Percentiles rank a stretch among this genome's conserved stretches.
phyloP scores from a whole-genome alignment of 192 early-diverging fungal genomes.

The Irineochytrium annulatum region DNA sequence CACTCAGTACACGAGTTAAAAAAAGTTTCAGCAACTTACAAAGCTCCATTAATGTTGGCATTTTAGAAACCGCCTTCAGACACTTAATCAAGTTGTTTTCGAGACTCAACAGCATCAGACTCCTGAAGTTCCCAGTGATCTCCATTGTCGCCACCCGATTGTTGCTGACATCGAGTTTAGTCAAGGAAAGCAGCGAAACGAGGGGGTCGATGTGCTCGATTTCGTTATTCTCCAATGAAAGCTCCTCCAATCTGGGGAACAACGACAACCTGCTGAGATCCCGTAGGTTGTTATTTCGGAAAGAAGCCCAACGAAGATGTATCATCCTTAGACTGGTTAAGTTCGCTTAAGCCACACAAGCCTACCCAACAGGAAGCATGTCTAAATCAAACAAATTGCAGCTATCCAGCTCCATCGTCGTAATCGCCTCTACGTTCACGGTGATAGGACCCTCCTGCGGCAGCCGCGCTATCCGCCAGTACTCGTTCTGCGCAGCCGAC shows the following conservation, averaged over 20 bases:
- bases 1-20: constrained; percentile 9
- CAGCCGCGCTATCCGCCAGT: constrained; percentile 30
- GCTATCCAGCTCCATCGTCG: constrained; percentile 50
- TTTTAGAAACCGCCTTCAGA: constrained; percentile 43
- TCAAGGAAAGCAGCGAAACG: constrained; percentile 29
- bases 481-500: constrained; percentile 43
- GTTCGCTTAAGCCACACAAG: background rate
- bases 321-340: constrained; percentile 23
- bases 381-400: constrained; percentile 46
- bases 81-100: constrained; percentile 49
- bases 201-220: constrained; percentile 48
- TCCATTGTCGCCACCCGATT: constrained; percentile 48
- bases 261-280: constrained; percentile 39
- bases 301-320: constrained; percentile 52
- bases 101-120: constrained; percentile 46
- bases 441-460: constrained; percentile 17
- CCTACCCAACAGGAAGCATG: constrained; percentile 32
- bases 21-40: constrained; percentile 34
- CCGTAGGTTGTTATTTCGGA: constrained; percentile 49
- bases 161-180: constrained; percentile 51
- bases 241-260: constrained; percentile 45
- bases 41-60: constrained; percentile 52
- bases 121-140: constrained; percentile 32
- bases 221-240: constrained; percentile 53
- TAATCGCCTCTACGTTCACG: constrained; percentile 38